Evolutionary conservation across 2,329 filamentous ascomycete species (phyloP).

Genomic region (Massarina eburnea): DNA sequence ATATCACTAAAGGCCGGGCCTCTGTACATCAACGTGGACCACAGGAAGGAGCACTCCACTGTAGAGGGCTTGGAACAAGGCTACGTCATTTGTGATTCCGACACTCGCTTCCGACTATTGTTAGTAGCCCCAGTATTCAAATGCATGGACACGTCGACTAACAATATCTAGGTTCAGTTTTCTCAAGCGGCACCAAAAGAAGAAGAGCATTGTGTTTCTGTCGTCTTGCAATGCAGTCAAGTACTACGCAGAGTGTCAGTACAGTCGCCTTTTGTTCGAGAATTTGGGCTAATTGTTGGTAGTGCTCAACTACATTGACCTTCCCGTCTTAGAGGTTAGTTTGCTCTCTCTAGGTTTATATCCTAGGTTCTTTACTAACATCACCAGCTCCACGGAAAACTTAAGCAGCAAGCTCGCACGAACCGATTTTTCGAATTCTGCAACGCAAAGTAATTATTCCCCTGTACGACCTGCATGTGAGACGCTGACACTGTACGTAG

Average conservation of each 20-base stretch:
- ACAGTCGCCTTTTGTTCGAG: too few species aligned
- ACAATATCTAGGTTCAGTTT: too few species aligned
- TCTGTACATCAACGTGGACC: conserved; percentile 95
- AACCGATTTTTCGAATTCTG: conserved; percentile 98
- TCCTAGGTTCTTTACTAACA: too few species aligned
- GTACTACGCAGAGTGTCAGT: conserved; percentile 74
- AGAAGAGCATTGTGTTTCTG: conserved; percentile 98
- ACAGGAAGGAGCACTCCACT: conserved; percentile 84
- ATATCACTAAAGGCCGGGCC: conserved; percentile 91
- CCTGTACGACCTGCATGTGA: too few species aligned
- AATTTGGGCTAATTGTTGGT: conserved; percentile 78
- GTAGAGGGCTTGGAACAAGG: conserved; percentile 94
- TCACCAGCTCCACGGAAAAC: conserved; percentile 84
- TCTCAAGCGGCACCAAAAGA: conserved; percentile 86
- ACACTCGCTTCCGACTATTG: conserved; percentile 89
- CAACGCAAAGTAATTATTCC: too few species aligned
- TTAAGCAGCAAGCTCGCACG: conserved; percentile 98
- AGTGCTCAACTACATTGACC: conserved; percentile 93
- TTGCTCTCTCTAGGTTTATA: too few species aligned
- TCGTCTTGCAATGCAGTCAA: conserved; percentile 85
- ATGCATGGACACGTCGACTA: too few species aligned
- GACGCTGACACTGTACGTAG: conserved; percentile 55
- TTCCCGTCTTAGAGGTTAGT: conserved; percentile 85
- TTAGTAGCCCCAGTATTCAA: too few species aligned
- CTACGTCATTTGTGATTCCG: conserved; percentile 89